Evolutionary conservation across 176 grass and related monocot genomes (phyloP).

Genomic region (Typha latifolia): DNA sequence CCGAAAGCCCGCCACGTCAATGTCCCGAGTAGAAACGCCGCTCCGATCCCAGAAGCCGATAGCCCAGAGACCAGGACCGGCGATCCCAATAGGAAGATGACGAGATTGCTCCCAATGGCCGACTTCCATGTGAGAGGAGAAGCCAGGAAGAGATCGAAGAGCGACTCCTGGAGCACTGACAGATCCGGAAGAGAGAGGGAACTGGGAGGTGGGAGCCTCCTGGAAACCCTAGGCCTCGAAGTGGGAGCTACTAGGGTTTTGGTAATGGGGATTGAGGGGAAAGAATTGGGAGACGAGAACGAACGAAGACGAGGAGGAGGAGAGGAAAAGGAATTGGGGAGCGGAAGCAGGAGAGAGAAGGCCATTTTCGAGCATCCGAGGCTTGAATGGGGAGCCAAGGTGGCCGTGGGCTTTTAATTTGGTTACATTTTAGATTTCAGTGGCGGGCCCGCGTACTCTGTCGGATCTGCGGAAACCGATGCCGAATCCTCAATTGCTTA

Average conservation of each 20-base stretch:
- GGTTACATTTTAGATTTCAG: too few relatives aligned
- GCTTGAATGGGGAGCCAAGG: not conserved
- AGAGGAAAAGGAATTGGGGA: not conserved
- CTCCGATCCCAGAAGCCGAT: conserved; percentile 50
- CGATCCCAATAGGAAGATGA: conserved; percentile 50
- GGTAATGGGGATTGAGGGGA: not conserved
- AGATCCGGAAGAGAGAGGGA: conserved; percentile 26
- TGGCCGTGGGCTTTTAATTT: too few relatives aligned
- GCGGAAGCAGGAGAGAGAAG: conserved; percentile 26
- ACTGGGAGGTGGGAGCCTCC: not conserved
- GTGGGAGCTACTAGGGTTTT: not conserved
- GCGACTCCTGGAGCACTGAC: conserved; percentile 17
- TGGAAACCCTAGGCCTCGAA: conserved; percentile 4
- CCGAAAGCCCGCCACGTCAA: conserved; percentile 78
- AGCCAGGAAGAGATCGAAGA: conserved; percentile 38
- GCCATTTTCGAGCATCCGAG: conserved; percentile 34
- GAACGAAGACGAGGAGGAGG: conserved; percentile 15
- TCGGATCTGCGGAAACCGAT: too few relatives aligned
- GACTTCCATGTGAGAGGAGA: conserved; percentile 67
- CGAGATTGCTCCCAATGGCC: conserved; percentile 41
- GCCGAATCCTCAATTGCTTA: too few relatives aligned
- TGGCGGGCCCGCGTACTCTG: too few relatives aligned
- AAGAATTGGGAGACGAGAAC: not conserved
- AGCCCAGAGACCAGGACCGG: conserved; percentile 66
- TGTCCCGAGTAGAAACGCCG: conserved; percentile 60